Percentiles rank a stretch among this genome's conserved stretches.
phyloP scores from a whole-genome alignment of 306 rosid species.

The Mimosa pudica region DNA sequence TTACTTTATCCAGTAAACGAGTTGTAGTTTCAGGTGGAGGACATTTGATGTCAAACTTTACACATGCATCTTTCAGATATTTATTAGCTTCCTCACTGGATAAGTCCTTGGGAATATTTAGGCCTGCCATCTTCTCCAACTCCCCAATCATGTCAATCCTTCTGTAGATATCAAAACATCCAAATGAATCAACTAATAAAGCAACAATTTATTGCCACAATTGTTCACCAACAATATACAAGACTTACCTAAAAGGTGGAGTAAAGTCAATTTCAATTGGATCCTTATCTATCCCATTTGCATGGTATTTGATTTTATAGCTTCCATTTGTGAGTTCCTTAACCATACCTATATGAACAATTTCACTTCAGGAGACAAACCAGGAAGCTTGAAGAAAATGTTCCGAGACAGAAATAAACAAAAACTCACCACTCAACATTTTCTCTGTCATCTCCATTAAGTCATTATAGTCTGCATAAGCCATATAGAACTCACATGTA shows the following conservation, averaged over 20 bases:
- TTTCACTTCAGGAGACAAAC: constrained; percentile 32
- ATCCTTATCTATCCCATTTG: constrained; percentile 72
- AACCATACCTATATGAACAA: constrained; percentile 68
- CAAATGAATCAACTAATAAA: constrained; percentile 22
- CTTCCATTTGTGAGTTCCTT: constrained; percentile 83
- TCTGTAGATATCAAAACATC: constrained; percentile 48
- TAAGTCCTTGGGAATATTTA: constrained; percentile 79
- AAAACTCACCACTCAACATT: constrained; percentile 77
- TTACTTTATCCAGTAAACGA: constrained; percentile 87
- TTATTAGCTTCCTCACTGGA: constrained; percentile 76
- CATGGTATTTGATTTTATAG: constrained; percentile 74
- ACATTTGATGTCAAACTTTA: constrained; percentile 70
- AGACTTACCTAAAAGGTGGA: constrained; percentile 69
- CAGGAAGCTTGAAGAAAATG: constrained; percentile 19
- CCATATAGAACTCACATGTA: constrained; percentile 96
- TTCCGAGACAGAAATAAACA: constrained; percentile 3
- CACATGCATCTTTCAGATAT: constrained; percentile 73
- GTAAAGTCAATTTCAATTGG: constrained; percentile 78
- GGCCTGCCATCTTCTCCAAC: constrained; percentile 74
- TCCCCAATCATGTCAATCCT: constrained; percentile 93
- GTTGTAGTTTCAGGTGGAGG: constrained; percentile 91
- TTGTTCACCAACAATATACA: neutral
- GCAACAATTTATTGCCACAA: constrained; percentile 15
- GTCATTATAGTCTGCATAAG: constrained; percentile 82
- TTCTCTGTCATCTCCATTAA: constrained; percentile 84